Percentiles rank a stretch among this genome's conserved stretches.
phyloP scores from a whole-genome alignment of 352 stramenopile genomes.

The Pythium biforme region DNA sequence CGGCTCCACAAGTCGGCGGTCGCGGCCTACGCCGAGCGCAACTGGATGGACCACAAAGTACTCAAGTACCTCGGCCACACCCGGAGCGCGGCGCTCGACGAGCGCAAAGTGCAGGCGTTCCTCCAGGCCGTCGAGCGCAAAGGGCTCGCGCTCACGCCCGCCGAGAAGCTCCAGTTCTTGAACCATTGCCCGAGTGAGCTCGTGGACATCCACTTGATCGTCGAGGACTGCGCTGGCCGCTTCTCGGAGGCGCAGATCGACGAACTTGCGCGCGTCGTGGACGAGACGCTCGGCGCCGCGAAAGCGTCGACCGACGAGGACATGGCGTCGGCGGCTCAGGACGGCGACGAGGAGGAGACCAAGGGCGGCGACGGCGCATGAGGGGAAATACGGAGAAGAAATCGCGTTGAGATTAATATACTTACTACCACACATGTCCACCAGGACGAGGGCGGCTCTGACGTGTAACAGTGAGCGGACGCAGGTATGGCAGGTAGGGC shows the following conservation, averaged over 20 bases:
- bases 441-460: no score
- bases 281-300: conserved; percentile 49
- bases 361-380: conserved; percentile 20
- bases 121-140: conserved; percentile 48
- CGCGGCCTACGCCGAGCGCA: conserved; percentile 79
- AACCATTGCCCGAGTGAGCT: conserved; percentile 83
- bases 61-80: conserved; percentile 85
- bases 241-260: conserved; percentile 79
- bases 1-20: conserved; percentile 75
- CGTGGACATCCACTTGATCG: conserved; percentile 81
- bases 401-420: background rate
- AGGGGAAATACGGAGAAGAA: conserved; percentile 10
- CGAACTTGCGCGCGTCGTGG: conserved; percentile 66
- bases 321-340: conserved; percentile 5
- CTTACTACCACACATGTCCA: no score
- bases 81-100: conserved; percentile 47
- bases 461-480: no score
- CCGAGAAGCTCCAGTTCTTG: conserved; percentile 85
- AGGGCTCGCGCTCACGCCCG: conserved; percentile 50
- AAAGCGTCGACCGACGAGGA: conserved; percentile 31
- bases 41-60: conserved; percentile 90
- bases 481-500: no score
- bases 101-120: conserved; percentile 58
- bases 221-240: conserved; percentile 80
- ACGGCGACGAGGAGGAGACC: conserved; percentile 8